Conservation (phyloP, 306 rosid species). For the cucumber (Cucumis sativus) region Cucumber_9930_V3 NC_026657.2:15027001-15027500, state of each 20-base stretch:
- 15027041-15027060: background rate
- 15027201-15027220: background rate
- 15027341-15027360: constrained; percentile 95
- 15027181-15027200: background rate
- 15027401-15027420: constrained; percentile 66
- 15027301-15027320: constrained; percentile 91
- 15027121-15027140: background rate
- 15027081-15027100: background rate
- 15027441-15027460: constrained; percentile 88
- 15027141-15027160: background rate
- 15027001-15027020: background rate
- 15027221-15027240: background rate
- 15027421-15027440: constrained; percentile 78
- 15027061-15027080: background rate
- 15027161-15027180: background rate
- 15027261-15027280: constrained; percentile 89
- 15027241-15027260: constrained; percentile 53
- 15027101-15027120: background rate
- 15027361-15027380: constrained; percentile 79
- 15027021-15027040: background rate
- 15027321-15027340: constrained; percentile 84
- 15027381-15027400: constrained; percentile 61
- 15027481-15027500: constrained; percentile 91
- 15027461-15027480: constrained; percentile 83
- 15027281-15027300: constrained; percentile 99